Conservation (phyloP, 2,329 filamentous ascomycete species). For the Metarhizium album region DNA sequence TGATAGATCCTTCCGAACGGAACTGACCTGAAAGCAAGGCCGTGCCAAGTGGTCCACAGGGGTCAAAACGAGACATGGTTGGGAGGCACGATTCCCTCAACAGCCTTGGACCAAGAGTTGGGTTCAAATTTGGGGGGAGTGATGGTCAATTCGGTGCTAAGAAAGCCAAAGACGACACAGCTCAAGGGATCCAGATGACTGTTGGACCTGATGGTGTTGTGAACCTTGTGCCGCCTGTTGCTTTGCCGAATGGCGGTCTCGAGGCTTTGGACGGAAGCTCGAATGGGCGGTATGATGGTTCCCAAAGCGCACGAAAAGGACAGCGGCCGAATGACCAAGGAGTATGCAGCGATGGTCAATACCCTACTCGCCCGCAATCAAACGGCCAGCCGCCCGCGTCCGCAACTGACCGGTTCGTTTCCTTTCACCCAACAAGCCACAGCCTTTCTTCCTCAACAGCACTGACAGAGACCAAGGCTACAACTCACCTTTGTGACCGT, state of each 20-base stretch:
- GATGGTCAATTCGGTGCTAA: not conserved
- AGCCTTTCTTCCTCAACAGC: not conserved
- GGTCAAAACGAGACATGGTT: not conserved
- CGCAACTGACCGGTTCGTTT: not conserved
- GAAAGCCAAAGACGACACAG: not conserved
- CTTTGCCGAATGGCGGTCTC: not conserved
- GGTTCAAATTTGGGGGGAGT: not conserved
- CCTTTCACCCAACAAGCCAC: not conserved
- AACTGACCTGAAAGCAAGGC: not conserved
- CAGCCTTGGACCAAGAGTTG: not conserved
- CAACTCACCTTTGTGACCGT: not conserved
- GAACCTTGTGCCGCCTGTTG: not conserved
- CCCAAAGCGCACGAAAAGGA: not conserved
- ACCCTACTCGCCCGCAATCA: not conserved
- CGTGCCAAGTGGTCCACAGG: not conserved
- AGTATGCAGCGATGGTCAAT: not conserved
- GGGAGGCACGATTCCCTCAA: not conserved
- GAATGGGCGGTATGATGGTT: not conserved
- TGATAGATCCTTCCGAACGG: not conserved
- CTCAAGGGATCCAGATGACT: not conserved
- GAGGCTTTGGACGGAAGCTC: not conserved
- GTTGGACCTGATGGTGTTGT: not conserved
- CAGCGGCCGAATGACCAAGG: not conserved
- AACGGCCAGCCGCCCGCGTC: not conserved
- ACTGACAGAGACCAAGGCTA: not conserved